A percentile compares a stretch with the other conserved stretches of the same genome.
These are phyloP conservation scores for Pestalotiopsis sp. DNA, from an alignment of 2,329 filamentous ascomycete genomes.

Conservation along the genomic window DNA sequence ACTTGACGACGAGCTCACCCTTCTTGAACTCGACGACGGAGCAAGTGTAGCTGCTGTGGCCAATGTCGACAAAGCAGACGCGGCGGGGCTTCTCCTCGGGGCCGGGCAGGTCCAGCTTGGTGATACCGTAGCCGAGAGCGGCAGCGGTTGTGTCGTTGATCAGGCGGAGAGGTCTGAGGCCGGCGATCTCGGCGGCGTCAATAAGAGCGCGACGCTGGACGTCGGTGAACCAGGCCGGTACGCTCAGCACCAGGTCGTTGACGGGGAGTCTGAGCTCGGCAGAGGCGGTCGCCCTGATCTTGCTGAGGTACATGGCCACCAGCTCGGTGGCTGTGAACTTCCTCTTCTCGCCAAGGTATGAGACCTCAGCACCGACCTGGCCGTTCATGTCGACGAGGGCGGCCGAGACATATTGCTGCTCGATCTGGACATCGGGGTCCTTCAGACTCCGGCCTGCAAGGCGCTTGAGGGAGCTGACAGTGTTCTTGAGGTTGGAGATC, in stretches of 20 bases:
- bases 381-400: constrained; percentile 87
- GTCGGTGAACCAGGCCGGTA: constrained; percentile 97
- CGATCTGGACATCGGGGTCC: constrained; percentile 91
- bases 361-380: constrained; percentile 92
- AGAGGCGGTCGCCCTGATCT: constrained; percentile 86
- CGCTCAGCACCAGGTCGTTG: constrained; percentile 89
- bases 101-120: constrained; percentile 85
- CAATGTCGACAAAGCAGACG: constrained; percentile 91
- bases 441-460: constrained; percentile 83
- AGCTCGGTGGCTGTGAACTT: constrained; percentile 94
- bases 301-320: constrained; percentile 92
- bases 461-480: constrained; percentile 88
- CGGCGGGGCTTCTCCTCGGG: constrained; percentile 90
- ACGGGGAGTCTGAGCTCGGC: constrained; percentile 90
- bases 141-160: constrained; percentile 99
- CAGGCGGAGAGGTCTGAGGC: constrained; percentile 87
- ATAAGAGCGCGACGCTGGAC: constrained; percentile 85
- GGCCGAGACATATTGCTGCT: constrained; percentile 89
- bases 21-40: constrained; percentile 97
- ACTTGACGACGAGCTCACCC: constrained; percentile 92
- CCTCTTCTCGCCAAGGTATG: constrained; percentile 92
- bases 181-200: constrained; percentile 91
- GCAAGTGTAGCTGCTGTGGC: constrained; percentile 93
- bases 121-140: constrained; percentile 95
- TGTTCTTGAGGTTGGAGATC: constrained; percentile 99